Conservation (phyloP, 2,329 filamentous ascomycete genomes). For the Cladophialophora immunda region DNA sequence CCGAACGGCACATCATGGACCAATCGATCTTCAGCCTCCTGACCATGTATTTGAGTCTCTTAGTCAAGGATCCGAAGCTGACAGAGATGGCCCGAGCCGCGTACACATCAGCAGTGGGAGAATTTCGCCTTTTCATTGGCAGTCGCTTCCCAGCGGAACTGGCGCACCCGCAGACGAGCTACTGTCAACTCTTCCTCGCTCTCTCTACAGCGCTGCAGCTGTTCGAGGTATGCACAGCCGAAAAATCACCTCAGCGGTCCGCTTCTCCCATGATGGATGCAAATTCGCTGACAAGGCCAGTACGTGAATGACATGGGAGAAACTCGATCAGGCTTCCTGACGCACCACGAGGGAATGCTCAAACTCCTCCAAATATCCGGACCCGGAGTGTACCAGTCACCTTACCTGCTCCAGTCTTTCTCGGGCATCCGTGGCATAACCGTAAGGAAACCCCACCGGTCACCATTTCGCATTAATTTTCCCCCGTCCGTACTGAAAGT, state of each 20-base stretch:
- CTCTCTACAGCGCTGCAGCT: slow-evolving; percentile 16
- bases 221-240: slow-evolving; percentile 12
- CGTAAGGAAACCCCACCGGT: slow-evolving; percentile 1
- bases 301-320: slow-evolving; percentile 17
- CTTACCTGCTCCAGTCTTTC: slow-evolving; percentile 8
- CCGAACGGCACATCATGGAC: slow-evolving; percentile 10
- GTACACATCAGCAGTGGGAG: slow-evolving; percentile 12
- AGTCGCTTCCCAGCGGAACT: background rate
- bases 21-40: slow-evolving; percentile 12
- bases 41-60: slow-evolving; percentile 17
- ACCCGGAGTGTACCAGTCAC: slow-evolving; percentile 17
- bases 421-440: slow-evolving; percentile 10
- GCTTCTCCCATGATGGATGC: background rate
- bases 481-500: background rate
- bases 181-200: slow-evolving; percentile 8
- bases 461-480: background rate
- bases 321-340: slow-evolving; percentile 1
- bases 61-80: slow-evolving; percentile 9
- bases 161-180: background rate
- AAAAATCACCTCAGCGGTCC: background rate
- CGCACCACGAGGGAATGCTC: slow-evolving; percentile 21
- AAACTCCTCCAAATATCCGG: slow-evolving; percentile 12
- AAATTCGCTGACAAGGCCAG: background rate
- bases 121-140: slow-evolving; percentile 14
- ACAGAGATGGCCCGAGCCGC: slow-evolving; percentile 10